A percentile compares a stretch with the other conserved stretches of the same genome.
These are phyloP conservation scores for Dryadomyces quercus-mongolicae DNA, from an alignment of 2,329 filamentous ascomycete species.

Conservation along the genomic window DNA sequence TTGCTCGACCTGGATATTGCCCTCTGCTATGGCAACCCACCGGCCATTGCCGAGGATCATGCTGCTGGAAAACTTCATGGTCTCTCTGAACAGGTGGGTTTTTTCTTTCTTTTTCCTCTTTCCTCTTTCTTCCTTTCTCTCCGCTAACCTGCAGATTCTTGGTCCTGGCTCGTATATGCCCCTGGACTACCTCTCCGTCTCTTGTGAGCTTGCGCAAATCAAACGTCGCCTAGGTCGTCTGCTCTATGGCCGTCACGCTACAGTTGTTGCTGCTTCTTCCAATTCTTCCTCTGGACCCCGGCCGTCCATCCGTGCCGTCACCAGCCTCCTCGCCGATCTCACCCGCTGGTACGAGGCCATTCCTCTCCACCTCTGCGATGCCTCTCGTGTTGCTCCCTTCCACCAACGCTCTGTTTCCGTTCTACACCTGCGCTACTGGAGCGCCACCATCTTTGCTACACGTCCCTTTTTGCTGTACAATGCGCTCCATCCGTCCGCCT, in stretches of 20 bases:
- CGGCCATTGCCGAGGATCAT: constrained; percentile 14
- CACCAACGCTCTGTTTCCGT: constrained; percentile 16
- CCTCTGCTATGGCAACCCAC: constrained; percentile 16
- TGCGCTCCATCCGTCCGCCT: constrained; percentile 8
- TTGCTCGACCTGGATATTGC: constrained; percentile 17
- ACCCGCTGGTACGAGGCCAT: constrained; percentile 13
- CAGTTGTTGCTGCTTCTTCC: background rate
- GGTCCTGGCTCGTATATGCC: constrained; percentile 17
- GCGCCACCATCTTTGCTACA: constrained; percentile 12
- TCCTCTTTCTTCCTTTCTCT: background rate
- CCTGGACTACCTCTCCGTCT: constrained; percentile 14
- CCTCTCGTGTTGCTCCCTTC: constrained; percentile 11
- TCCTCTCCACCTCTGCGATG: constrained; percentile 14
- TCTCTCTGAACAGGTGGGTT: constrained; percentile 12
- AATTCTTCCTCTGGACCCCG: background rate
- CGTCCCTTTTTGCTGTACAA: constrained; percentile 22
- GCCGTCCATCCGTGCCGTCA: constrained; percentile 11
- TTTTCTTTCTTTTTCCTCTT: background rate
- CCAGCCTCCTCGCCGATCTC: constrained; percentile 10
- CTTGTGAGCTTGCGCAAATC: constrained; percentile 14
- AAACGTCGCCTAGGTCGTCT: constrained; percentile 12
- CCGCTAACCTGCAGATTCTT: constrained; percentile 11
- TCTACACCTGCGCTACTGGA: constrained; percentile 16
- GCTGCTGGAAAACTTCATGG: constrained; percentile 7
- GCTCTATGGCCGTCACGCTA: constrained; percentile 8